Percentiles rank a stretch among this genome's conserved stretches.
Evolutionary conservation across 805 yeast genomes (phyloP).

Genomic region (Saccharomycopsis fodiens): DNA sequence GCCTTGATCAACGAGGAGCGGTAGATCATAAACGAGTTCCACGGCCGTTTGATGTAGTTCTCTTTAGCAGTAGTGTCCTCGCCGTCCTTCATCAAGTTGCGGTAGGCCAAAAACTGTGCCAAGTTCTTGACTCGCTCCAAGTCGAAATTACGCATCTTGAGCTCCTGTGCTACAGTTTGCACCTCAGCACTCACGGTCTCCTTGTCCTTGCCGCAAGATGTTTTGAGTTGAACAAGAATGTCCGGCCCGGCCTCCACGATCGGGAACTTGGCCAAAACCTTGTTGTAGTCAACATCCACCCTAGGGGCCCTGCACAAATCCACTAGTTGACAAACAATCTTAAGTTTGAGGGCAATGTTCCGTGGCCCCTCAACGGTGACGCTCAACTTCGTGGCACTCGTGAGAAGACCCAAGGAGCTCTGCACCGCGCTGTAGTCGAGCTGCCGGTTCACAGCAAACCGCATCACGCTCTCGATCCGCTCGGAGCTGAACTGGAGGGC

Average conservation of each 20-base stretch:
- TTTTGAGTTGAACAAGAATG: conserved; percentile 7
- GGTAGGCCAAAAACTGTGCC: conserved; percentile 5
- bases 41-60: conserved; percentile 35
- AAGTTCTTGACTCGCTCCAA: conserved; percentile 1
- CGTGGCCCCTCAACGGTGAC: not conserved
- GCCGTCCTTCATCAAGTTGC: conserved; percentile 1
- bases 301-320: not conserved
- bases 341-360: conserved; percentile 7
- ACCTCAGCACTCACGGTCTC: not conserved
- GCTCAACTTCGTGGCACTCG: not conserved
- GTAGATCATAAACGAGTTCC: conserved; percentile 42
- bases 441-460: not conserved
- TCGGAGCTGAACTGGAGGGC: not conserved
- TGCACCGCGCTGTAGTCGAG: not conserved
- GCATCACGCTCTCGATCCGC: not conserved
- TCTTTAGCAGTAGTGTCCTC: conserved; percentile 6
- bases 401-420: not conserved
- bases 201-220: conserved; percentile 13
- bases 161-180: not conserved
- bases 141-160: not conserved
- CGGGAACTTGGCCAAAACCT: conserved; percentile 8
- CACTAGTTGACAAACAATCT: conserved; percentile 10
- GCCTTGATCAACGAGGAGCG: conserved; percentile 36
- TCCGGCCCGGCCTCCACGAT: conserved; percentile 9
- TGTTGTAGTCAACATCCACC: not conserved